Conservation (phyloP, 257 asterid species). For the Solanum sitiens region DNA sequence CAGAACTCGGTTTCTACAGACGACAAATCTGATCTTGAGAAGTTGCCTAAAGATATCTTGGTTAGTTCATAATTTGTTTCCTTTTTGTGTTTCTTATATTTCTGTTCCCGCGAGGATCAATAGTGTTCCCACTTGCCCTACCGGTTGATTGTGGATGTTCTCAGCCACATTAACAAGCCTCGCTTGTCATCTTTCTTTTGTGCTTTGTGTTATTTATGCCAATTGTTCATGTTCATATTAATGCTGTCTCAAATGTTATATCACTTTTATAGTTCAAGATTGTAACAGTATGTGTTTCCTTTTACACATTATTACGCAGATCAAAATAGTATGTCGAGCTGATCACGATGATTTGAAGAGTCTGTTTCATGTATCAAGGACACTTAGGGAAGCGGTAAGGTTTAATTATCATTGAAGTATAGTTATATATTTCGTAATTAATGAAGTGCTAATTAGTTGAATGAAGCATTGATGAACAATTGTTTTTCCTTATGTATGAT, state of each 20-base stretch:
- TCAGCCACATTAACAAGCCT: neutral
- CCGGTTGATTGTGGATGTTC: neutral
- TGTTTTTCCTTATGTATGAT: neutral
- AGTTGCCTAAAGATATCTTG: conserved; percentile 62
- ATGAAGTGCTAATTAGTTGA: neutral
- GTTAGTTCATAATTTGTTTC: conserved; percentile 12
- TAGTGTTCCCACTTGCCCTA: neutral
- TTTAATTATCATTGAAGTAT: neutral
- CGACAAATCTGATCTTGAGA: conserved; percentile 30
- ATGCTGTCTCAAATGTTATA: neutral
- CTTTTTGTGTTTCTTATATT: neutral
- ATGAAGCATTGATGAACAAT: neutral
- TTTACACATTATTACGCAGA: conserved; percentile 22
- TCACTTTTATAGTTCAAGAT: neutral
- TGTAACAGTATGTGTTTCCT: neutral
- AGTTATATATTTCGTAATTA: neutral
- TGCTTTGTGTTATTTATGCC: neutral
- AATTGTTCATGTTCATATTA: neutral
- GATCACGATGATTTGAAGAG: conserved; percentile 79
- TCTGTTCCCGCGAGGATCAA: neutral
- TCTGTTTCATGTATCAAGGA: conserved; percentile 44
- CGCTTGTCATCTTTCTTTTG: neutral
- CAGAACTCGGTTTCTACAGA: neutral
- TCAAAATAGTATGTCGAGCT: conserved; percentile 60
- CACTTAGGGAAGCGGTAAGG: conserved; percentile 61